Evolutionary conservation across 257 asterid genomes (phyloP), one percentile per base, ranked within the genome.

Genomic region (Solanum pimpinellifolium): DNA sequence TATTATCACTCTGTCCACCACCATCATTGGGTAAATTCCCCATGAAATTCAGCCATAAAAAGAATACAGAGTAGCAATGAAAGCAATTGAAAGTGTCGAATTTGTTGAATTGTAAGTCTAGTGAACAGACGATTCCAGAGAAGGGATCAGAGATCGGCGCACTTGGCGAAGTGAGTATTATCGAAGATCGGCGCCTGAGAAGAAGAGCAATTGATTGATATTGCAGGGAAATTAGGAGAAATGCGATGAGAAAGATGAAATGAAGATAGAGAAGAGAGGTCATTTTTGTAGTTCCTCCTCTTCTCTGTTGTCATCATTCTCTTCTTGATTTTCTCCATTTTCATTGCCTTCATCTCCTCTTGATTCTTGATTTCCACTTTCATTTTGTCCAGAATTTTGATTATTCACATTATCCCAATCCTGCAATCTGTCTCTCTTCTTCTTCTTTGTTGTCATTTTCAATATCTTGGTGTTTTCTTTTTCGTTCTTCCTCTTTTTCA

Each of bases 21-120:
- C 39, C 75, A 14, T 11, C 75, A 29, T 90, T 3, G 98, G 98
- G 89, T 95, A 95, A 5, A 96, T 88, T 42, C 92, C 98, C 97
- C 97, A 96, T 1, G 97, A 91, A 23, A 93, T 74, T 97, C 98
- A 96, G 23, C 98, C 98, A 29, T 87, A 59, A 74, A 92, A 59
- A 11, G 68, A 85, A 8, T 93, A 80, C n/a, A 95, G 95, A 20
- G 93, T 88, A 0, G 95, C 97, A n/a, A 86, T 27, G 93, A 93
- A 96, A 77, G 94, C 93, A 52, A 96, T 11, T 37, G 94, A 87
- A 85, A 95, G 91, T 3, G 94, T 88, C 60, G 92, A 86, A 4
- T 72, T 85, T 62, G 85, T 23, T 23, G 92, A 80, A 88, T 89
- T 75, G 88, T 92, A 92, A 85, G 87, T 82, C 95, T 95, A 94